Conservation (phyloP, 306 rosid species). For the Sphenostylis stenocarpa region DNA sequence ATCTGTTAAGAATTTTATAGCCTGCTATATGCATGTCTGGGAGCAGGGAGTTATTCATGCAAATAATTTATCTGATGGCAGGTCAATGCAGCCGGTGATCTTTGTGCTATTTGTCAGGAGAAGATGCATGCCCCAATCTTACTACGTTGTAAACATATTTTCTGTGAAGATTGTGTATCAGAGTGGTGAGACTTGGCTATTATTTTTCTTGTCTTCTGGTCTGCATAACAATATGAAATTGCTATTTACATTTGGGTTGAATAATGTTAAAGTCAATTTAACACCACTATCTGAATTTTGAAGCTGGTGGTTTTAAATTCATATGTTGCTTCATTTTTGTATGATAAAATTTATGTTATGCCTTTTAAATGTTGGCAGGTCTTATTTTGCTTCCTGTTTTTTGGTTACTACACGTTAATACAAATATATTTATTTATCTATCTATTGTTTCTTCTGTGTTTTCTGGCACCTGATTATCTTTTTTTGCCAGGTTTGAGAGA, state of each 20-base stretch:
- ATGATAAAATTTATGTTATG: neutral
- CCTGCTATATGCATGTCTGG: conserved; percentile 16
- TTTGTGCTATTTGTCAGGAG: conserved; percentile 99
- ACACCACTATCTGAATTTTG: neutral
- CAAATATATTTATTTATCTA: too few species aligned
- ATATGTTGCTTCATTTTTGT: neutral
- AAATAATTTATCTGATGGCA: conserved; percentile 44
- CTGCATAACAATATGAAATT: conserved; percentile 20
- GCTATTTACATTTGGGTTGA: conserved; percentile 8
- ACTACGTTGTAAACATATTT: conserved; percentile 94
- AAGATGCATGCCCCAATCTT: conserved; percentile 95
- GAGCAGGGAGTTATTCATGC: conserved; percentile 20
- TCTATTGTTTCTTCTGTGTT: neutral
- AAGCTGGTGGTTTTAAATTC: neutral
- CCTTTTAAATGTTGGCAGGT: neutral
- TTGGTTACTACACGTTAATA: neutral
- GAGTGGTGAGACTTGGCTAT: conserved; percentile 70
- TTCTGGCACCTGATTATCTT: conserved; percentile 22
- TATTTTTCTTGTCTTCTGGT: neutral
- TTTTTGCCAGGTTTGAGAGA: conserved; percentile 86
- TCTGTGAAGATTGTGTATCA: conserved; percentile 97
- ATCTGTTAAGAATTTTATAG: neutral
- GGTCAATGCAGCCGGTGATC: conserved; percentile 91
- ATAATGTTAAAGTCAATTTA: neutral
- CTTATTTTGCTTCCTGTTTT: neutral